Conservation (phyloP, 345 rosid species). For the Arabidopsis suecica region DNA sequence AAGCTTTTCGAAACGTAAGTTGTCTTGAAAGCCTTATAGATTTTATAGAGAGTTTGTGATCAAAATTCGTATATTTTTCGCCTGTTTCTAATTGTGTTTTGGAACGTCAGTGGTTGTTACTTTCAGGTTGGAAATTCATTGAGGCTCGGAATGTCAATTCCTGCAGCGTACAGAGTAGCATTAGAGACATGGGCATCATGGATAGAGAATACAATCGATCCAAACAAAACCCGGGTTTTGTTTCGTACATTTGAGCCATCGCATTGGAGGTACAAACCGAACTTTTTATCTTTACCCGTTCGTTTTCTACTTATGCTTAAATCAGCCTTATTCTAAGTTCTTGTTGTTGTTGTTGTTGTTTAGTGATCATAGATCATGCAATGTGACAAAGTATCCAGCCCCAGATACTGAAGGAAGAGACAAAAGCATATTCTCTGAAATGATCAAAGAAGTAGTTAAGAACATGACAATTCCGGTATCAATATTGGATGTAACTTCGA, state of each 20-base stretch:
- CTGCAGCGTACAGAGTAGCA: constrained; percentile 73
- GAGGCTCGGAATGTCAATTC: constrained; percentile 88
- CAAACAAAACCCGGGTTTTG: constrained; percentile 67
- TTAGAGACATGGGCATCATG: constrained; percentile 89
- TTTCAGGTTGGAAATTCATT: constrained; percentile 78
- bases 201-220: constrained; percentile 60
- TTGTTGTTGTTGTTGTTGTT: constrained; percentile 28
- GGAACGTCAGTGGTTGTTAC: constrained; percentile 78
- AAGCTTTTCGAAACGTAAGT: constrained; percentile 87
- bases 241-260: constrained; percentile 90
- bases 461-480: constrained; percentile 69
- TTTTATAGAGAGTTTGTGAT: background rate
- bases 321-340: background rate
- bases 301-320: constrained; percentile 2
- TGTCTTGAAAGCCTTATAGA: constrained; percentile 16
- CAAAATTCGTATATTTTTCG: background rate
- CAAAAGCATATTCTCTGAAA: constrained; percentile 60
- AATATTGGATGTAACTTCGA: constrained; percentile 66
- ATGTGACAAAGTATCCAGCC: constrained; percentile 63
- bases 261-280: constrained; percentile 72
- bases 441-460: constrained; percentile 55
- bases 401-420: constrained; percentile 63
- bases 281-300: background rate
- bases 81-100: constrained; percentile 39
- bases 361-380: constrained; percentile 73